Evolutionary conservation across 331 rosid species (phyloP), one percentile per base, ranked within the genome.

Genomic region (Dryas integrifolia): DNA sequence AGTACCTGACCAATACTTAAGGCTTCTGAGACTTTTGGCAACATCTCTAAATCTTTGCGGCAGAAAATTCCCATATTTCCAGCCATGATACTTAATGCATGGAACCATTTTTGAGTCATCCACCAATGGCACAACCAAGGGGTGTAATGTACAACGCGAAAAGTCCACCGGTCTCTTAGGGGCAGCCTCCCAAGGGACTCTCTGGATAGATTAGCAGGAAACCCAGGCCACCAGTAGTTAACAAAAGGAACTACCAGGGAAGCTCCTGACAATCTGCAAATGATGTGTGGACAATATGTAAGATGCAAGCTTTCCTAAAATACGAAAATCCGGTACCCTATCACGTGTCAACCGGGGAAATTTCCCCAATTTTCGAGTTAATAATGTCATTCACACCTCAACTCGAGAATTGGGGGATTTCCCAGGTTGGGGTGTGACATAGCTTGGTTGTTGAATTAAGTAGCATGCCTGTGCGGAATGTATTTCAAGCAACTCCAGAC

Each of bases 111-210:
- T 56, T 87, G 97, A 4, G 92, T 88, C 87, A 84, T 86, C 96
- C 96, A 92, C 97, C 96, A 84, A 60, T 92, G 46, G 62, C 80
- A 73, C 38, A 92, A 80, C 93, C 97, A 88, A 78, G 98, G 96
- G 10, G 87, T 70, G 45, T 84, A 56, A 83, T 71, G 96, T 39
- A 96, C 91, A 74, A 92, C 82, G 43, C 72, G 66, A 55, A 85
- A 84, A 10, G 88, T 72, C 87, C 86, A 62, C 73, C 70, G 85
- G 50, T 73, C 82, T 16, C 87, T 48, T 21, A 0, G 38, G 5
- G 80, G 87, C 41, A 89, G 74, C 71, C 6, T 81, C 47, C n/a
- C 16, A 56, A 89, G 41, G 52, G 80, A 65, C n/a, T 79, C 87
- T 53, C 53, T 82, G 43, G 73, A 18, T 58, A 88, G 30, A 70